Base-by-base conservation (phyloP, 2,329 filamentous ascomycete species). In the Aspergillus sp. region DNA sequence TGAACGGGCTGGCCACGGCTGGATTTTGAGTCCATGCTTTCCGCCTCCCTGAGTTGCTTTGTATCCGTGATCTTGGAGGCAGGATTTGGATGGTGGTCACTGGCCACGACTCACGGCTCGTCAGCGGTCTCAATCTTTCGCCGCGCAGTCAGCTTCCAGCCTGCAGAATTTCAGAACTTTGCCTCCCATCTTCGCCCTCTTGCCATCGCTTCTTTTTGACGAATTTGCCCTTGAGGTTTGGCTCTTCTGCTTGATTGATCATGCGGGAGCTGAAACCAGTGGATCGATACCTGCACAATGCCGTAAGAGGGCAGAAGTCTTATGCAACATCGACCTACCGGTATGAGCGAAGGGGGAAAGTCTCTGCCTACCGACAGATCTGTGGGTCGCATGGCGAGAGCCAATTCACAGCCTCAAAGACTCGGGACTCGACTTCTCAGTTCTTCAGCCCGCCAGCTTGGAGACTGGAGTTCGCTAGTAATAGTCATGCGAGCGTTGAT, bases 111-210 rank as follows among this genome's bases (percentile, higher is more conserved):
- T 41, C 11, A 23, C 45, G 52, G 38, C 23, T 45, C 28, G 31
- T 48, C 23, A 61, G 48, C 30, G 19, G 56, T 54, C 61, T 61
- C 54, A 54, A 53, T 54, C 51, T 41, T 53, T 64, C 17, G 46
- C 54, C 46, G 53, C 47, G 31, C 41, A 30, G 48, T 41, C 34
- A 46, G 23, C 46, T 41, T 41, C 22, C 48, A 41, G 11, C 34
- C 34, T 41, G 11, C 34, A 41, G 34, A 59, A 38, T 19, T 31
- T n/a, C 22, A 13, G n/a, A 15, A 41, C 53, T 60, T 45, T 41
- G 11, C n/a, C 49, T 45, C 22, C 22, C 49, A 17, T 34, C 48
- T 19, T 51, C 38, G 8, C 34, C 19, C 38, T 46, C 19, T 25
- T 45, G 15, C 34, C 19, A 47, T 30, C 17, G 45, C 23, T 23